Evolutionary conservation across 305 asterid species (phyloP), one percentile per base, ranked within the genome.

Genomic region (Solanum hybrid): DNA sequence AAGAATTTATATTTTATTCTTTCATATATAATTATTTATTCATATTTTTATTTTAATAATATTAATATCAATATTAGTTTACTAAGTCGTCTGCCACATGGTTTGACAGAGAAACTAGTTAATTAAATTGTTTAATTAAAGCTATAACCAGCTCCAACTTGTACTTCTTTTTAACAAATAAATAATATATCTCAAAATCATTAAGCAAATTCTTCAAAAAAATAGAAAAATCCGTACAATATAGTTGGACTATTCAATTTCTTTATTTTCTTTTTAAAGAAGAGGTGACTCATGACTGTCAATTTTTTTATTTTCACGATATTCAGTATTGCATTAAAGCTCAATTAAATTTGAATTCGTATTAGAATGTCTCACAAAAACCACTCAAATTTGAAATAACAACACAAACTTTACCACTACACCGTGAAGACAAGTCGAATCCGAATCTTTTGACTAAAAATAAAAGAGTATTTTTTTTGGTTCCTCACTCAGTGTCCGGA

Each of bases 401-500:
- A 56, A 17, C 5, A 17, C 24, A 20, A 56, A 56, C 69, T 56
- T 56, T 56, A 56, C 24, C 69, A 56, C 11, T 56, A 7, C 1
- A 56, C 3, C 12, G 12, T 2, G 5, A 60, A 60, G 12, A 22
- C 26, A 60, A 60, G 26, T 60, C 12, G 9, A 24, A 24, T 12
- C 0, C 0, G 2, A 10, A 69, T 0, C 4, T 11, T 71, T 0
- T 71, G 2, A 71, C 0, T 11, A 71, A 71, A 71, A 71, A 24
- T 64, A 22, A 64, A 8, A 20, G 0, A 60, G 5, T 56, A 3
- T 42, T 12, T 34, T 34, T 34, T 34, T 42, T 42, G 5, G 17
- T 42, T 42, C 6, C 60, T 1, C 17, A 42, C 0, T 5, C 17
- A 2, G 3, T 0, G 7, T 42, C 1, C 0, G 7, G 60, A 42